Evolutionary conservation across 441 rosid genomes (phyloP).

Genomic region (Euphorbia schlechtendalii): DNA sequence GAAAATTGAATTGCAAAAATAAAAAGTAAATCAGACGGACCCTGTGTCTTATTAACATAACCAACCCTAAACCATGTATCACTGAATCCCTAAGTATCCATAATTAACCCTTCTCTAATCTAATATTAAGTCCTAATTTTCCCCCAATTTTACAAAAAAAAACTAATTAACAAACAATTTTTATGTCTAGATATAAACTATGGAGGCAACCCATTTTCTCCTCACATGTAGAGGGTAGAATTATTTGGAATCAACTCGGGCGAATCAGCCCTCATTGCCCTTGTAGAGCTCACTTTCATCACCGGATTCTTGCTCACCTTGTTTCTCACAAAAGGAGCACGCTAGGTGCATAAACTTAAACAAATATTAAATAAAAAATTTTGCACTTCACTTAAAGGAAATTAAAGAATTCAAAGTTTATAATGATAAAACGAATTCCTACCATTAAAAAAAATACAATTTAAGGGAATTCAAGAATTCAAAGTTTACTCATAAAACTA

Average conservation of each 20-base stretch:
- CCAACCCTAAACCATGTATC: slow-evolving; percentile 14
- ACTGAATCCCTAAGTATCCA: slow-evolving; percentile 28
- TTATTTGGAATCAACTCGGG: slow-evolving; percentile 53
- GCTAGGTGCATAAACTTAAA: no score
- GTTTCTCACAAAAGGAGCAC: no score
- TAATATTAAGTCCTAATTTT: slow-evolving; percentile 32
- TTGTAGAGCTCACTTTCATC: slow-evolving; percentile 8
- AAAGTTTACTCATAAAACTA: no score
- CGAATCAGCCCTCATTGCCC: slow-evolving; percentile 21
- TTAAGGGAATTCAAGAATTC: no score
- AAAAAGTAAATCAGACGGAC: no score
- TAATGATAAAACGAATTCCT: no score
- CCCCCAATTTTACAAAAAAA: slow-evolving; percentile 35
- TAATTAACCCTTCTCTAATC: slow-evolving; percentile 28
- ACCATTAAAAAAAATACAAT: no score
- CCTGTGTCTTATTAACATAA: slow-evolving; percentile 11
- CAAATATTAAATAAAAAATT: no score
- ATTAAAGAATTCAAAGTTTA: no score
- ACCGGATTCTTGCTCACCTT: slow-evolving; percentile 28
- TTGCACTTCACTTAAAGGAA: no score
- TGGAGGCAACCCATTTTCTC: slow-evolving; percentile 13
- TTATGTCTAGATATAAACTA: slow-evolving; percentile 18
- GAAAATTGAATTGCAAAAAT: slow-evolving; percentile 30
- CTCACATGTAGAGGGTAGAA: slow-evolving; percentile 27
- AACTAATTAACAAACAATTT: slow-evolving; percentile 33